phyloP scores from a whole-genome alignment of 306 rosid genomes.

The Cucumis cinereus region DNA sequence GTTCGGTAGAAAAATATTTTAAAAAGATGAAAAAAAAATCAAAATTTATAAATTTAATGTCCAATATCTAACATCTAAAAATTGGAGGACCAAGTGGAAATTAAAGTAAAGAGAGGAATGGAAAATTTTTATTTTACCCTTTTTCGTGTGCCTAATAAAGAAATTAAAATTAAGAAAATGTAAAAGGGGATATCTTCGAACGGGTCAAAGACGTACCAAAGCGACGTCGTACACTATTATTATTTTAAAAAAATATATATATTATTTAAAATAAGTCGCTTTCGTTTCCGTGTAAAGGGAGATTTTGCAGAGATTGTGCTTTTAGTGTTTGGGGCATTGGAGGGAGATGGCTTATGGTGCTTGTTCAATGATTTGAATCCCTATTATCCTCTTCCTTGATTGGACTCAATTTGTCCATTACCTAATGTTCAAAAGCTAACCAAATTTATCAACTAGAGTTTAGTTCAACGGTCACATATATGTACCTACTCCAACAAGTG shows the following conservation, averaged over 20 bases:
- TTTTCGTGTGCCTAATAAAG: neutral
- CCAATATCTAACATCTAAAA: too few relatives aligned
- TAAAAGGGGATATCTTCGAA: neutral
- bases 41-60: too few relatives aligned
- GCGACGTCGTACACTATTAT: neutral
- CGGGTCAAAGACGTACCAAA: conserved; percentile 5
- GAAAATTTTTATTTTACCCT: too few relatives aligned
- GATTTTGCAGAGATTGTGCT: conserved; percentile 15
- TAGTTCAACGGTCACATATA: too few relatives aligned
- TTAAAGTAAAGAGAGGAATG: too few relatives aligned
- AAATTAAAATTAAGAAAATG: neutral
- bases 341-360: conserved; percentile 21
- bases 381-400: conserved; percentile 11
- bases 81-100: too few relatives aligned
- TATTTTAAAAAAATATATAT: too few relatives aligned
- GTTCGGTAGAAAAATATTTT: too few relatives aligned
- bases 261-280: neutral
- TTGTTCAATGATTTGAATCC: conserved; percentile 16
- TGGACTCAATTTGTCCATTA: neutral
- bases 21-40: too few relatives aligned
- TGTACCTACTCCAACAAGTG: too few relatives aligned
- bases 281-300: conserved; percentile 3
- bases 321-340: conserved; percentile 9
- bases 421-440: neutral
- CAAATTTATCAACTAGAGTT: too few relatives aligned